Evolutionary conservation across 2,329 filamentous ascomycete species (phyloP), one percentile per base, ranked within the genome.

Genomic region (Ophiostoma ips): DNA sequence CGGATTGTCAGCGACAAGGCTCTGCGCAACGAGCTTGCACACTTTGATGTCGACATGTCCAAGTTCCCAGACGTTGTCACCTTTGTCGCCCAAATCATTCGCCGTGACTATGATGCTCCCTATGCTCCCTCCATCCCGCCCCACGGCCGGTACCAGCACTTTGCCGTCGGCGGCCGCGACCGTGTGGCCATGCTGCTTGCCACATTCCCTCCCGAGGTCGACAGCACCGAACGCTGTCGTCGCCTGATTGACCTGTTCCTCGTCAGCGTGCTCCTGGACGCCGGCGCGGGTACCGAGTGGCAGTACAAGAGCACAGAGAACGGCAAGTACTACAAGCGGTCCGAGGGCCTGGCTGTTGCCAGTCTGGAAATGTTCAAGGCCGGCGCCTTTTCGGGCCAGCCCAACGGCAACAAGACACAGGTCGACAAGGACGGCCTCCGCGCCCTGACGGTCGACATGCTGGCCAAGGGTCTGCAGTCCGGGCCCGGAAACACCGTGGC

Each of bases 81-180:
- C 41, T 95, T 94, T 63, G 84, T 95, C 10, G 82, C 90, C n/a
- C 82, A 84, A 37, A 90, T 95, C 56, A 94, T 95, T 71, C 95
- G 94, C 40, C 53, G 74, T 58, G 74, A 77, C 59, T 76, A 74
- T 56, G 72, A 75, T 49, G 70, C 73, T 7, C 73, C 72, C 0
- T 78, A 74, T 58, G 46, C 50, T 1, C 68, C 65, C 21, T 64
- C 59, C 46, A 95, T 96, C 49, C 90, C 90, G 16, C 77, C 84
- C n/a, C 88, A 95, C 65, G 84, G 86, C 50, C 74, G 85, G 52
- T 87, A 87, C 72, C 85, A 90, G 66, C 85, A 90, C 62, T 90
- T 90, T 61, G 80, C 82, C 54, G 79, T 87, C n/a, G 86, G 86
- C 49, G 84, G 83, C 19, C 75, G 79, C 33, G 84, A 87, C 57